Evolutionary conservation across 257 asterid genomes (phyloP).

Genomic region (Capsicum baccatum): DNA sequence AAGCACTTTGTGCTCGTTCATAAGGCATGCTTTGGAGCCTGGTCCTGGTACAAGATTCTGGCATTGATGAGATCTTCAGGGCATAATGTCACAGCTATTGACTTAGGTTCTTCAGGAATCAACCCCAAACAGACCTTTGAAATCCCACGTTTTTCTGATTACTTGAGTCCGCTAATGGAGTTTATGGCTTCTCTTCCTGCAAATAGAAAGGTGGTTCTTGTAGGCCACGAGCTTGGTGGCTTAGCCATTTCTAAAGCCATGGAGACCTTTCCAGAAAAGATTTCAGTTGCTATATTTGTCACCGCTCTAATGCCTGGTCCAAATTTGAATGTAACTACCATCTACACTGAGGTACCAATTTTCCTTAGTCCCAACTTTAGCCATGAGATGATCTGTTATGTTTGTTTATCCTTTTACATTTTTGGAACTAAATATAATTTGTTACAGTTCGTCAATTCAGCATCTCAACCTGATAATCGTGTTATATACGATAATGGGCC

Average conservation of each 20-base stretch:
- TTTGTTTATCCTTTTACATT: neutral
- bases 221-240: constrained; percentile 48
- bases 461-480: neutral
- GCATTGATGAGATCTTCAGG: constrained; percentile 35
- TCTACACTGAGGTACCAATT: constrained; percentile 32
- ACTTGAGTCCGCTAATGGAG: constrained; percentile 40
- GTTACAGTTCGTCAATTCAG: neutral
- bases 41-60: constrained; percentile 49
- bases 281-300: constrained; percentile 34
- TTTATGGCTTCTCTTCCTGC: constrained; percentile 45
- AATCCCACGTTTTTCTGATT: constrained; percentile 32
- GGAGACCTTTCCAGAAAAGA: constrained; percentile 43
- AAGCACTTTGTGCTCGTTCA: constrained; percentile 49
- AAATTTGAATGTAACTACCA: neutral
- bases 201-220: constrained; percentile 40
- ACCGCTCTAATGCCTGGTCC: constrained; percentile 43
- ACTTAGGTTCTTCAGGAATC: constrained; percentile 44
- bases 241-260: constrained; percentile 46
- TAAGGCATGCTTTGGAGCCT: constrained; percentile 45
- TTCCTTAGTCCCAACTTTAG: neutral
- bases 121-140: constrained; percentile 34
- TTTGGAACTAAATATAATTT: neutral
- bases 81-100: constrained; percentile 44
- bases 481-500: neutral
- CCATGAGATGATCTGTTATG: neutral